phyloP scores from a whole-genome alignment of 768 basidiomycete species.

The Pleurotus ostreatus region DNA sequence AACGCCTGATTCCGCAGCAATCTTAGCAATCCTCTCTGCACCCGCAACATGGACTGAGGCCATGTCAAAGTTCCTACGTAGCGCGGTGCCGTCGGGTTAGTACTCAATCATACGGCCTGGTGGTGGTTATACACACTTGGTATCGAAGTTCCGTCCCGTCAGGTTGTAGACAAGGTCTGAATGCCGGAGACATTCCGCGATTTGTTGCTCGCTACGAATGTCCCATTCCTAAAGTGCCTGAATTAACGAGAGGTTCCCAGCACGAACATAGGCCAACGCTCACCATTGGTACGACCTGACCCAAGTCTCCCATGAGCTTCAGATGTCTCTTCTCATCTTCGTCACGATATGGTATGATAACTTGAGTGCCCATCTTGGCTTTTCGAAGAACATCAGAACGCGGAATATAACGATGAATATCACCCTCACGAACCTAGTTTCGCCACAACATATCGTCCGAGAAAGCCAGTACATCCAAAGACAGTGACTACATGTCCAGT shows the following conservation, averaged over 20 bases:
- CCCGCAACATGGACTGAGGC: slow-evolving; percentile 78
- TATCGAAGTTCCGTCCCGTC: slow-evolving; percentile 90
- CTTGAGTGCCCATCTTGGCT: slow-evolving; percentile 92
- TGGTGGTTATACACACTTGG: slow-evolving; percentile 59
- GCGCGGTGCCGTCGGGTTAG: background rate
- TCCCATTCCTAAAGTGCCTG: slow-evolving; percentile 81
- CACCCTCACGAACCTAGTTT: slow-evolving; percentile 70
- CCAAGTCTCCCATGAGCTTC: slow-evolving; percentile 93
- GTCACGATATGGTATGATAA: slow-evolving; percentile 92
- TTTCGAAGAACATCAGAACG: slow-evolving; percentile 5
- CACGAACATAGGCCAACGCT: slow-evolving; percentile 15
- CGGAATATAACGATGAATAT: background rate
- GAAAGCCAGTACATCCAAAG: slow-evolving; percentile 94
- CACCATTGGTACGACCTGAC: slow-evolving; percentile 94
- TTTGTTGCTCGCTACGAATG: slow-evolving; percentile 83
- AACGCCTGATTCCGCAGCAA: slow-evolving; percentile 75
- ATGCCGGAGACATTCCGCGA: slow-evolving; percentile 89
- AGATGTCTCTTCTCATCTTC: slow-evolving; percentile 89
- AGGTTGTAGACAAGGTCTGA: slow-evolving; percentile 98
- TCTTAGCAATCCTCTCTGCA: slow-evolving; percentile 80
- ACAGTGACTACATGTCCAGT: slow-evolving; percentile 93
- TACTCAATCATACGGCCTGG: slow-evolving; percentile 2
- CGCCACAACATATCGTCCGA: slow-evolving; percentile 90
- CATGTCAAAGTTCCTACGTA: slow-evolving; percentile 80
- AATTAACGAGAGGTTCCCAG: background rate